These are phyloP conservation scores for Rubia occidens DNA, from an alignment of 305 asterid genomes.

Conservation along the genomic window DNA sequence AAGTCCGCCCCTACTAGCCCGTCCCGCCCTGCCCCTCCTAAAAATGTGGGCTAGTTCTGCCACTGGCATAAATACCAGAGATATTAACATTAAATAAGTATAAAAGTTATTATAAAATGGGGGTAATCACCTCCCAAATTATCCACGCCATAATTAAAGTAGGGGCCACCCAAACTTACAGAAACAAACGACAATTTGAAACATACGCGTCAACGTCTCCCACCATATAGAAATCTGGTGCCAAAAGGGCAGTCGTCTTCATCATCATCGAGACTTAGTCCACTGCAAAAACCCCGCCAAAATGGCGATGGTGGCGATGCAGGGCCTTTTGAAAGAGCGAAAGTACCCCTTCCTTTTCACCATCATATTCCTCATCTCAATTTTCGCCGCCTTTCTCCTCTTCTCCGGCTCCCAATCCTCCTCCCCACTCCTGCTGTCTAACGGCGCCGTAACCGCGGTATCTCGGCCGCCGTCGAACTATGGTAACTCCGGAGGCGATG, in stretches of 20 bases:
- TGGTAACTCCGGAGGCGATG: not conserved
- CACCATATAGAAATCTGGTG: not conserved
- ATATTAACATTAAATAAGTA: not conserved
- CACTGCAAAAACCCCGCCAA: conserved; percentile 5
- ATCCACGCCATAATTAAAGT: not conserved
- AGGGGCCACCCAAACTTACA: not conserved
- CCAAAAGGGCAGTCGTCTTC: not conserved
- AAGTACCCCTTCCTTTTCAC: conserved; percentile 61
- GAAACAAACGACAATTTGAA: not conserved
- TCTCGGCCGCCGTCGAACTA: conserved; percentile 21
- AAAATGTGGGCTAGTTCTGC: no score
- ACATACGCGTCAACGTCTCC: conserved; percentile 7
- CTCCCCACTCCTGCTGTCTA: conserved; percentile 27
- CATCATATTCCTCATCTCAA: conserved; percentile 44
- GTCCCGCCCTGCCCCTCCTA: no score
- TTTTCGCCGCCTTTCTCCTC: conserved; percentile 47
- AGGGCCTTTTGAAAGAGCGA: conserved; percentile 43
- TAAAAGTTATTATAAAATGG: no score
- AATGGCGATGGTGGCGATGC: conserved; percentile 14
- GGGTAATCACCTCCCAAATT: no score
- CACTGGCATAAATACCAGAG: not conserved
- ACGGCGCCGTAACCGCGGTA: conserved; percentile 4
- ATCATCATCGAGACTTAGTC: not conserved
- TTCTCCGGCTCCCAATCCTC: conserved; percentile 45
- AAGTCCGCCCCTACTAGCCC: no score